Percentiles rank a stretch among this genome's conserved stretches.
Conservation (phyloP, 2,329 filamentous ascomycete genomes). For the Talaromyces piceae region DNA sequence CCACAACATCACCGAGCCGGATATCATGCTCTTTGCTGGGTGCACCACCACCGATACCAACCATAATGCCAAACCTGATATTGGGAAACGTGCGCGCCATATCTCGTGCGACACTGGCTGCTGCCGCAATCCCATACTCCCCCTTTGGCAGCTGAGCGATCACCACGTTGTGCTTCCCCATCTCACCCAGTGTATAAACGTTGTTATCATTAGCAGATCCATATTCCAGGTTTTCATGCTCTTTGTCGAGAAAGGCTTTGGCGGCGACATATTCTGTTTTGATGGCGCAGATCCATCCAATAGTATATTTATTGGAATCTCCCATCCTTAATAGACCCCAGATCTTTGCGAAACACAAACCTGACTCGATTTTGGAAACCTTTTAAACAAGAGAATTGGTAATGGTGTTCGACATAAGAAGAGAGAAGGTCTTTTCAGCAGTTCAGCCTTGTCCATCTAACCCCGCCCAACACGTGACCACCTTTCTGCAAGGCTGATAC, state of each 20-base stretch:
- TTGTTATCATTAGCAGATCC: conserved; percentile 15
- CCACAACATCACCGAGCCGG: conserved; percentile 14
- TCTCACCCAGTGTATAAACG: conserved; percentile 15
- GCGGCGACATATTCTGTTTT: conserved; percentile 15
- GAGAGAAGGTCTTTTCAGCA: neutral
- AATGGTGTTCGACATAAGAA: neutral
- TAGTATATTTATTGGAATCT: too few species aligned
- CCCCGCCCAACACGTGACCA: neutral
- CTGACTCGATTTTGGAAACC: too few species aligned
- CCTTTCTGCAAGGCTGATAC: neutral
- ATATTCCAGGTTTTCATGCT: neutral
- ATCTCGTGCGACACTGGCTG: conserved; percentile 2
- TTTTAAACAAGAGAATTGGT: neutral
- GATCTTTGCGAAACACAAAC: too few species aligned
- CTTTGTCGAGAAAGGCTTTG: neutral
- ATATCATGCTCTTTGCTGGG: neutral
- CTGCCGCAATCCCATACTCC: conserved; percentile 14
- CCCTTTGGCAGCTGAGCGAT: conserved; percentile 15
- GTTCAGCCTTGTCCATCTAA: neutral
- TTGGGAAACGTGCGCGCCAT: neutral
- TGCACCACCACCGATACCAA: neutral
- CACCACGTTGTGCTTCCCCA: conserved; percentile 16
- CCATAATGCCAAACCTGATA: neutral
- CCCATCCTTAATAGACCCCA: neutral
- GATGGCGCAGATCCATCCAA: conserved; percentile 9